phyloP scores from a whole-genome alignment of 257 asterid species.

The Cordia subcordata region DNA sequence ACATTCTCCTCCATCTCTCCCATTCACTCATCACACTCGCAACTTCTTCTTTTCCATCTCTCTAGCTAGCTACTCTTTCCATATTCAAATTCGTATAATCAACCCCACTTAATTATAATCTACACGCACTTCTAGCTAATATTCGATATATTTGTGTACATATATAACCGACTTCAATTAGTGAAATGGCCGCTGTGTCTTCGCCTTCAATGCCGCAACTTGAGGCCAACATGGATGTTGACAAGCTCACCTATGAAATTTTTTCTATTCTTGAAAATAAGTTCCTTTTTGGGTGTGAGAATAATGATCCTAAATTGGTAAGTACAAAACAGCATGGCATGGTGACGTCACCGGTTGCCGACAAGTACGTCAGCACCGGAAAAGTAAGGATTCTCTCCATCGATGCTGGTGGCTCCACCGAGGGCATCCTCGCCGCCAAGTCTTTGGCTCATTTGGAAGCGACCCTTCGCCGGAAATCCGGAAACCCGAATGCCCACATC shows the following conservation, averaged over 20 bases:
- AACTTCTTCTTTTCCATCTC: not conserved
- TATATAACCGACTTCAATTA: too few species aligned
- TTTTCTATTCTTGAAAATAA: slow-evolving; percentile 86
- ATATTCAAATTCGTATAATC: too few species aligned
- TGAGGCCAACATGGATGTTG: slow-evolving; percentile 31
- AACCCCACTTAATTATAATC: too few species aligned
- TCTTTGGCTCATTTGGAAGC: slow-evolving; percentile 48
- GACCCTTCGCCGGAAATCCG: slow-evolving; percentile 41
- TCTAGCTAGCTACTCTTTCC: too few species aligned
- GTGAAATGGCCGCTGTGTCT: slow-evolving; percentile 34
- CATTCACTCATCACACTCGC: not conserved
- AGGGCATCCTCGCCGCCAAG: slow-evolving; percentile 62
- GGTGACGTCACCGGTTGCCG: not conserved
- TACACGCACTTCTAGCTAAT: not conserved
- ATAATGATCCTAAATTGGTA: not conserved
- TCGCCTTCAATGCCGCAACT: slow-evolving; percentile 27
- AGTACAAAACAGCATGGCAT: not conserved
- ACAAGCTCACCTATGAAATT: slow-evolving; percentile 53
- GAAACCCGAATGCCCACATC: slow-evolving; percentile 45
- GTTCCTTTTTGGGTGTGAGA: slow-evolving; percentile 58
- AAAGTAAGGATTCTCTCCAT: slow-evolving; percentile 67
- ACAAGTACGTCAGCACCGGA: slow-evolving; percentile 18
- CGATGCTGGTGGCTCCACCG: slow-evolving; percentile 62
- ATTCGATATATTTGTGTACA: too few species aligned
- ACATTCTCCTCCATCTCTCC: slow-evolving; percentile 4